Evolutionary conservation across 2,329 filamentous ascomycete species (phyloP).

Genomic region (Colletotrichum brevisporum): DNA sequence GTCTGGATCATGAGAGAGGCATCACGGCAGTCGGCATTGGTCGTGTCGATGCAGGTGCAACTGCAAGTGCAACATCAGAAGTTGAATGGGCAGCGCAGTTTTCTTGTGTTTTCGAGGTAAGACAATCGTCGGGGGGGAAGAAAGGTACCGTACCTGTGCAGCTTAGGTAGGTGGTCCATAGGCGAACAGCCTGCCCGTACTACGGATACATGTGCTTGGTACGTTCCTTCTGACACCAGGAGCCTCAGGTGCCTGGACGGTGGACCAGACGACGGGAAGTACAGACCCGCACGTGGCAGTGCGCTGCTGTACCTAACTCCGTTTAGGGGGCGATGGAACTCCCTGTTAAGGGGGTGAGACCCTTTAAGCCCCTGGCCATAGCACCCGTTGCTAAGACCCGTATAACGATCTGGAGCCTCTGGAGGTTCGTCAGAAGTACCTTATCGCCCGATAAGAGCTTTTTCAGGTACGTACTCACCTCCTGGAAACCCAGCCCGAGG

Average conservation of each 20-base stretch:
- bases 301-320: slow-evolving; percentile 12
- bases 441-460: slow-evolving; percentile 28
- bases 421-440: slow-evolving; percentile 16
- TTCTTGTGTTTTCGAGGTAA: too few relatives aligned
- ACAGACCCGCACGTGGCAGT: slow-evolving; percentile 38
- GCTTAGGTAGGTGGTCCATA: too few relatives aligned
- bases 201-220: too few relatives aligned
- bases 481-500: background rate
- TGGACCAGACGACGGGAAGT: slow-evolving; percentile 13
- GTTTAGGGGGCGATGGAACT: slow-evolving; percentile 1
- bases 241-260: slow-evolving; percentile 30
- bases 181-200: too few relatives aligned
- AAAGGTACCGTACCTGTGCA: background rate
- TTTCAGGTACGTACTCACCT: slow-evolving; percentile 16
- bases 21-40: slow-evolving; percentile 17
- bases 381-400: slow-evolving; percentile 19
- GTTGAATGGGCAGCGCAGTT: too few relatives aligned
- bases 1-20: slow-evolving; percentile 17
- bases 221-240: slow-evolving; percentile 19
- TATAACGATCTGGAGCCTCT: slow-evolving; percentile 8
- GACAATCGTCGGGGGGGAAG: background rate
- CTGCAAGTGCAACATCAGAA: background rate
- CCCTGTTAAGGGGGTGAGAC: background rate
- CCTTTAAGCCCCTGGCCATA: slow-evolving; percentile 30
- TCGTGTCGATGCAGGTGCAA: slow-evolving; percentile 13